Base-by-base conservation (phyloP, 2,329 filamentous ascomycete species). In the Ophiocordyceps sinensis region DNA sequence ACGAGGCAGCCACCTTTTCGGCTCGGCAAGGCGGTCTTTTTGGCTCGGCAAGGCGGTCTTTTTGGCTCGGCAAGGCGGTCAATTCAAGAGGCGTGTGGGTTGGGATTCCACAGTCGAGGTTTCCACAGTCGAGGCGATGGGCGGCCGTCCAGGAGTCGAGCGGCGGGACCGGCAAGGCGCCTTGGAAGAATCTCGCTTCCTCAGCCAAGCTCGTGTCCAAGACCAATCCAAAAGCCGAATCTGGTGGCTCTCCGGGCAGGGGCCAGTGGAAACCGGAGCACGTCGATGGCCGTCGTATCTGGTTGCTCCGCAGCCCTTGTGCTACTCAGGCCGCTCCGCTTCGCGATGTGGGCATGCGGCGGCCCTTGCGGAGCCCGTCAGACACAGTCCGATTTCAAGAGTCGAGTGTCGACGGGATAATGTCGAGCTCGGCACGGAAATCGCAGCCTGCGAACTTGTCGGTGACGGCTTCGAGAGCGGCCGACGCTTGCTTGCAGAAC, bases 251-350 rank as follows among this genome's bases (percentile, higher is more conserved):
- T 44, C 32, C 28, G 19, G 19, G 15, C 28, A 45, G 43, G 39
- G 43, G 40, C 43, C 43, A 40, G 43, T 40, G 41, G 41, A 42
- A 45, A 44, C 38, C 30, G 41, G 28, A 41, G 47, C 41, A 43
- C 34, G 44, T 46, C 43, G 45, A 47, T 36, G 42, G 43, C 47
- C 48, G 49, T 45, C 37, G 45, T 43, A 44, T 42, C 44, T 45
- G 44, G 45, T 49, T 43, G 49, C 42, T 45, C 46, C 43, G 49
- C 49, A 52, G 46, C 29, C 15, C 38, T 45, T 44, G 50, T 52
- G 46, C 40, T 34, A 51, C 49, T 43, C 41, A 39, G 30, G 35
- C 45, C 40, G 44, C 42, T 40, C 41, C 47, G 46, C 41, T 34
- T 45, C 47, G 45, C 41, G 45, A 50, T 43, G 41, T 40, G 45